Conservation (phyloP, 140 eudicot species). For the Cichorium intybus region DNA sequence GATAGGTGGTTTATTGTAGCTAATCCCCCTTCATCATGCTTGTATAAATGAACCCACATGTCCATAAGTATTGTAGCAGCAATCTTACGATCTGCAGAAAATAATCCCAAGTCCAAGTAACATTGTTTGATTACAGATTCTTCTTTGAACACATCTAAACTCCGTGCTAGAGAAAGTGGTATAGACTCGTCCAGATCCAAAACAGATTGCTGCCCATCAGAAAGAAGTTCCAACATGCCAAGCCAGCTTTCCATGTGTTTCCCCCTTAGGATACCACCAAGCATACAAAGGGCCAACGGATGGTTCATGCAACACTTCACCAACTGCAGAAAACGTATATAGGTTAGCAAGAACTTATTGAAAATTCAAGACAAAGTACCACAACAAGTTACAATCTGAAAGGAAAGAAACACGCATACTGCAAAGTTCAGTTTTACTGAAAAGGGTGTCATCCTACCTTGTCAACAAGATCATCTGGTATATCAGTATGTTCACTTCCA, state of each 20-base stretch:
- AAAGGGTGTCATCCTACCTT: slow-evolving; percentile 29
- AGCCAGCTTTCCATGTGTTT: slow-evolving; percentile 12
- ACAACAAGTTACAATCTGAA: background rate
- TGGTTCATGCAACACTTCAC: slow-evolving; percentile 31
- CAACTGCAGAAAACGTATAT: slow-evolving; percentile 11
- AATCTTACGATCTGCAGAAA: slow-evolving; percentile 45
- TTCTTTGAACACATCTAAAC: slow-evolving; percentile 27
- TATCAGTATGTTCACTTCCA: slow-evolving; percentile 1
- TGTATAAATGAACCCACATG: slow-evolving; percentile 43
- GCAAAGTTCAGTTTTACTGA: background rate
- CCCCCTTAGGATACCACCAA: slow-evolving; percentile 27
- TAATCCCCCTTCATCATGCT: slow-evolving; percentile 32
- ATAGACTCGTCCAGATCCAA: background rate
- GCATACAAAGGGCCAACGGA: slow-evolving; percentile 34
- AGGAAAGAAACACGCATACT: no score
- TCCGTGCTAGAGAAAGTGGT: slow-evolving; percentile 19
- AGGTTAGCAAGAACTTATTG: background rate
- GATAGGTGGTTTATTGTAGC: slow-evolving; percentile 9
- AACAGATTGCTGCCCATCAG: slow-evolving; percentile 7
- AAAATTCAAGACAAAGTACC: background rate
- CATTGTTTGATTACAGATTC: slow-evolving; percentile 22
- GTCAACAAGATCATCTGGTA: slow-evolving; percentile 32
- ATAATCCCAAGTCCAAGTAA: slow-evolving; percentile 36
- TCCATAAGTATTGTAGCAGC: slow-evolving; percentile 35
- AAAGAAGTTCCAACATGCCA: background rate